A percentile compares a stretch with the other conserved stretches of the same genome.
Evolutionary conservation across 2,329 filamentous ascomycete species (phyloP).

Genomic region (Alternaria sp.): DNA sequence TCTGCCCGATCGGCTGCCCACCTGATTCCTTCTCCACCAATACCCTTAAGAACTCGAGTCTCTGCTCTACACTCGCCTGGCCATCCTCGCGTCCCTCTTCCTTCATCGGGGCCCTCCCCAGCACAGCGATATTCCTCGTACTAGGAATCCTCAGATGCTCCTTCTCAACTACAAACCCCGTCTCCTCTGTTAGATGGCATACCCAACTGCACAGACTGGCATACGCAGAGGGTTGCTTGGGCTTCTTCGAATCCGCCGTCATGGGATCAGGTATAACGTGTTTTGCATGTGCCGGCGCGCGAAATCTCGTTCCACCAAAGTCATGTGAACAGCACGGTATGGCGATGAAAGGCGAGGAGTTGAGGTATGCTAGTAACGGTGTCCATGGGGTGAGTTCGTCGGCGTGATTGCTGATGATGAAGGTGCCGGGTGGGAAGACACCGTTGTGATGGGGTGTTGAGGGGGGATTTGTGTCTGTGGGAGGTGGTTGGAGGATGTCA

Average conservation of each 20-base stretch:
- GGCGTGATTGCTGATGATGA: conserved; percentile 96
- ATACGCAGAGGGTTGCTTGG: conserved; percentile 71
- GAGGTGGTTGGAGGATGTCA: conserved; percentile 40
- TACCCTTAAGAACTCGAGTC: conserved; percentile 51
- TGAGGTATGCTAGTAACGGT: conserved; percentile 80
- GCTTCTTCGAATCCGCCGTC: conserved; percentile 29
- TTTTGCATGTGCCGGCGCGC: conserved; percentile 57
- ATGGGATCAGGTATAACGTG: conserved; percentile 24
- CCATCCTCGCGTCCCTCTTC: conserved; percentile 59
- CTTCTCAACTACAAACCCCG: conserved; percentile 78
- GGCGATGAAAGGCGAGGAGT: conserved; percentile 80
- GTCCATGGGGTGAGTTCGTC: conserved; percentile 98
- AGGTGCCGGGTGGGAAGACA: conserved; percentile 74
- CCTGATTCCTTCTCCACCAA: conserved; percentile 64
- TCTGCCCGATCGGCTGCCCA: conserved; percentile 47
- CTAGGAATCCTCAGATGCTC: conserved; percentile 91
- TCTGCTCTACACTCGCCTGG: not conserved
- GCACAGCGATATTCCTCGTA: conserved; percentile 81
- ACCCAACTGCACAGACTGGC: conserved; percentile 84
- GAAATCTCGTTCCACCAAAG: conserved; percentile 75
- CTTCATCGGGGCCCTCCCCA: conserved; percentile 65
- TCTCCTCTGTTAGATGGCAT: conserved; percentile 69
- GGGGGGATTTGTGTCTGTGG: conserved; percentile 28
- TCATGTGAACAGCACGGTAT: conserved; percentile 96
- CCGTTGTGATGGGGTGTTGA: conserved; percentile 59